phyloP scores from a whole-genome alignment of 495 filamentous ascomycete genomes.

The Penicillium cosmopolitanum region DNA sequence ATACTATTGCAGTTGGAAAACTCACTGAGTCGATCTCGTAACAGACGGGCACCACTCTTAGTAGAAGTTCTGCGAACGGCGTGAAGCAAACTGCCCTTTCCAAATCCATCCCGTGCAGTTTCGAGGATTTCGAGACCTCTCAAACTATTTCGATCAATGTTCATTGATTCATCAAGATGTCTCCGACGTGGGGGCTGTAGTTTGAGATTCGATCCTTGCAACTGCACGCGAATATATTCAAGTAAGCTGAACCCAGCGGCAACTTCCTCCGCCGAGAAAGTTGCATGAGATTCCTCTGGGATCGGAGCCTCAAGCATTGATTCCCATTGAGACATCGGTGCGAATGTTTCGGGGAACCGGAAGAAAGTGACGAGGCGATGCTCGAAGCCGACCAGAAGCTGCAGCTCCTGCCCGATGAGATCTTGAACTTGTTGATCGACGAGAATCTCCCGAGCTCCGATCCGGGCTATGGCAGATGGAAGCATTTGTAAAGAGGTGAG shows the following conservation, averaged over 20 bases:
- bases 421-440: conserved; percentile 65
- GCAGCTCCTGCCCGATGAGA: conserved; percentile 43
- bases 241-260: conserved; percentile 75
- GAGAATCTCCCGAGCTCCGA: conserved; percentile 84
- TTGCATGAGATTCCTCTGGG: conserved; percentile 35
- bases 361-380: conserved; percentile 52
- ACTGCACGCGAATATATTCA: conserved; percentile 76
- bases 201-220: conserved; percentile 80
- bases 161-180: conserved; percentile 76
- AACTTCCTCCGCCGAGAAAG: conserved; percentile 53
- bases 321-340: conserved; percentile 65
- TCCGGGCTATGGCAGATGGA: conserved; percentile 75
- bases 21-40: conserved; percentile 81
- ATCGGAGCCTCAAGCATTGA: conserved; percentile 74
- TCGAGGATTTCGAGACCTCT: conserved; percentile 84
- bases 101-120: conserved; percentile 74
- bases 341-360: conserved; percentile 32
- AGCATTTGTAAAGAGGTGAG: conserved; percentile 72
- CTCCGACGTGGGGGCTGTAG: conserved; percentile 80
- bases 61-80: conserved; percentile 87
- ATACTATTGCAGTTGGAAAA: background rate
- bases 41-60: conserved; percentile 81
- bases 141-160: conserved; percentile 88
- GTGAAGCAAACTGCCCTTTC: conserved; percentile 84
- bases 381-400: conserved; percentile 45